phyloP scores from a whole-genome alignment of 1,284 basidiomycete genomes.

The Pseudozyma tsukubaensis region DNA sequence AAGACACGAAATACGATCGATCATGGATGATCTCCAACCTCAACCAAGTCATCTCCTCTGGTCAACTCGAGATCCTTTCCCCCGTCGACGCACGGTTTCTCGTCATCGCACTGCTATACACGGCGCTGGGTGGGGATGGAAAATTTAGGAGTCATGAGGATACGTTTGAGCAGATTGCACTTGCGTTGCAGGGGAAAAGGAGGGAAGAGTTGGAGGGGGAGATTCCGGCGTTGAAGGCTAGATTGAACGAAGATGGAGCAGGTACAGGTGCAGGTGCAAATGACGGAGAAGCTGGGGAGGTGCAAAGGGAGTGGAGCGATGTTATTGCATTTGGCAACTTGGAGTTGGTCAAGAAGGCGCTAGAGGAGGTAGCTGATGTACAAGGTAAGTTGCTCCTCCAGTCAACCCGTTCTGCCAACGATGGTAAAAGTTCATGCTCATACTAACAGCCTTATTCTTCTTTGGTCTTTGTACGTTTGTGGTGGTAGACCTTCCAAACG shows the following conservation, averaged over 20 bases:
- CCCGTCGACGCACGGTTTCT: conserved; percentile 29
- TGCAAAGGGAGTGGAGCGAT: conserved; percentile 38
- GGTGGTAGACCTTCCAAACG: conserved; percentile 32
- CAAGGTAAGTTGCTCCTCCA: conserved; percentile 31
- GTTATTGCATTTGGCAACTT: conserved; percentile 27
- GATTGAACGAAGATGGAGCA: background rate
- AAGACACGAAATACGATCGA: conserved; percentile 31
- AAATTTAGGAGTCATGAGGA: conserved; percentile 35
- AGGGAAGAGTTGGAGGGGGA: conserved; percentile 11
- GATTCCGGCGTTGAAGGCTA: conserved; percentile 11
- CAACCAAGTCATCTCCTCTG: conserved; percentile 29
- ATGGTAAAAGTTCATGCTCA: background rate
- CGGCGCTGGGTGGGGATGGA: conserved; percentile 9
- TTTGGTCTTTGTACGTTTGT: too few relatives aligned
- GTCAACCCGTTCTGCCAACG: background rate
- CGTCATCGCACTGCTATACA: conserved; percentile 17
- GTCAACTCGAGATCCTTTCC: conserved; percentile 33
- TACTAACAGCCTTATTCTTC: too few relatives aligned
- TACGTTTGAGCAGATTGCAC: conserved; percentile 34
- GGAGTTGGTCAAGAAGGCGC: conserved; percentile 6
- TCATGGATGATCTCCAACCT: conserved; percentile 35
- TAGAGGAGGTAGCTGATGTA: conserved; percentile 29
- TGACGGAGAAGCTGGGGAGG: conserved; percentile 4
- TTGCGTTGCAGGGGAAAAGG: conserved; percentile 8
- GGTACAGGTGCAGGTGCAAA: background rate